phyloP scores from a whole-genome alignment of 495 filamentous ascomycete species.

The Hyphodiscus hymeniophilus region DNA sequence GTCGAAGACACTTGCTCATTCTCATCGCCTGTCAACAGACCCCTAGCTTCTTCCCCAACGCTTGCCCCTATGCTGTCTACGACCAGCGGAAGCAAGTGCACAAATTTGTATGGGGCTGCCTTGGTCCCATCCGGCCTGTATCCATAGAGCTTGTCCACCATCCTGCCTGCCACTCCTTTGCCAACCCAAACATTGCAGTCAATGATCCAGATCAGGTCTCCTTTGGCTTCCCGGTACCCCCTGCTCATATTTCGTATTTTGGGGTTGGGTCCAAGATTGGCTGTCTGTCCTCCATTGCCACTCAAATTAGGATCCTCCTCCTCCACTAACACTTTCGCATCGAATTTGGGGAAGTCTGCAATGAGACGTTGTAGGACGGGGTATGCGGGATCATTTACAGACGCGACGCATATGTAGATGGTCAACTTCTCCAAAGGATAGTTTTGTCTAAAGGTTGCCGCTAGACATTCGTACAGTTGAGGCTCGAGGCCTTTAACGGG shows the following conservation, averaged over 20 bases:
- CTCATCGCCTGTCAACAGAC: slow-evolving; percentile 25
- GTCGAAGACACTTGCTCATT: slow-evolving; percentile 20
- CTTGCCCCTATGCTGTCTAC: slow-evolving; percentile 55
- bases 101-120: slow-evolving; percentile 74
- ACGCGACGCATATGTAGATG: slow-evolving; percentile 74
- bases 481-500: slow-evolving; percentile 91
- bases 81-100: slow-evolving; percentile 86
- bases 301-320: slow-evolving; percentile 74
- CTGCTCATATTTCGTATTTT: slow-evolving; percentile 97
- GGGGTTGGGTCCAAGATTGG: slow-evolving; percentile 84
- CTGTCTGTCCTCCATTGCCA: slow-evolving; percentile 36
- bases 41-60: slow-evolving; percentile 32
- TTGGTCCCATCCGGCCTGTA: slow-evolving; percentile 30
- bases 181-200: slow-evolving; percentile 97
- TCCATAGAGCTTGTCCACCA: slow-evolving; percentile 81
- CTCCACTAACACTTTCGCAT: slow-evolving; percentile 74
- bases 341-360: slow-evolving; percentile 59
- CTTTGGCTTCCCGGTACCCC: slow-evolving; percentile 87
- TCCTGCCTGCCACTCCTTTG: slow-evolving; percentile 66
- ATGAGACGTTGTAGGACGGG: slow-evolving; percentile 64
- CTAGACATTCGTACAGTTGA: slow-evolving; percentile 83
- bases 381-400: slow-evolving; percentile 69
- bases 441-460: slow-evolving; percentile 76
- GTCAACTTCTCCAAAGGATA: slow-evolving; percentile 75
- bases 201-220: slow-evolving; percentile 88